Evolutionary conservation across 306 rosid genomes (phyloP), one percentile per base, ranked within the genome.

Genomic region (Castanea crenata): DNA sequence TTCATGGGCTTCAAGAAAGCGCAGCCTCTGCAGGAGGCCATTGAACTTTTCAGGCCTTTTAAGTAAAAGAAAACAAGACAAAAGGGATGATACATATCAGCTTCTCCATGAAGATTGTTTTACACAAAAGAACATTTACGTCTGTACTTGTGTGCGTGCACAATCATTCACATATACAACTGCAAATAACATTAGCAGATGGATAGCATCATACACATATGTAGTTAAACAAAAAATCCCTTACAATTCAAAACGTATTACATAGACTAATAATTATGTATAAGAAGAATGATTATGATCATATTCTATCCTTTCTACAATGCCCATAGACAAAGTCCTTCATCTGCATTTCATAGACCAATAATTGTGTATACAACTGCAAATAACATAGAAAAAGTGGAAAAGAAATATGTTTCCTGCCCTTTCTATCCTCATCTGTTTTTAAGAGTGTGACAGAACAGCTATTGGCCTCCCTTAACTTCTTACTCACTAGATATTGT

Each of bases 41-140:
- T 86, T 86, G 89, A 92, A 92, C 32, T 79, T 88, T 81, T 84
- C 89, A 62, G 97, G 93, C 93, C 97, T 92, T 83, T 79, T 74
- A 85, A 51, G 38, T 69, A 76, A 70, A 51, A 74, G 41, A 54
- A 81, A 79, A 19, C 38, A 68, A 75, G 35, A 80, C 34, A 76
- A 75, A 58, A 65, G 32, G 78, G 34, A 80, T 76, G 63, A 13
- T 11, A 76, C 21, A 23, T 73, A 11, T 87, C 55, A 89, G 73
- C 54, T 76, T 84, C 82, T 55, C 55, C 81, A 59, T 52, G 74
- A 69, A 78, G 49, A 71, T 54, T 56, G 44, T 67, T 34, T 55
- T 70, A 70, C 77, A 29, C 57, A 46, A 75, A 78, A 59, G 76
- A 71, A 80, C 49, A 76, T 62, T 67, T 59, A 74, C 20, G 76